Conservation (phyloP, 169 alveolate genomes). For the Eimeria acervulina region DNA sequence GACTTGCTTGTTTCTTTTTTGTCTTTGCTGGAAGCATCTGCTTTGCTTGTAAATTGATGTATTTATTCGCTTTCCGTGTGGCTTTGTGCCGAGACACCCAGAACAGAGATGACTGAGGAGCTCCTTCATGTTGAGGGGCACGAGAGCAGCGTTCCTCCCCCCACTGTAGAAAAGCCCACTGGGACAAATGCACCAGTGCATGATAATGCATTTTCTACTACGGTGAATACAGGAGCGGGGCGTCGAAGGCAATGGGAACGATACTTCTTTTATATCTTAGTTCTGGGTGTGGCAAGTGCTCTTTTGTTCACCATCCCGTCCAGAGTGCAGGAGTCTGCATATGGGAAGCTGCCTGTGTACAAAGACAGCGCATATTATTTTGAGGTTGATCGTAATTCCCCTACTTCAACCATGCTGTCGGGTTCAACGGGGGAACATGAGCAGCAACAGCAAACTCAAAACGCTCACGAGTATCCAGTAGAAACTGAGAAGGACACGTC, state of each 20-base stretch:
- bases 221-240: not conserved
- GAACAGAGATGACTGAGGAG: not conserved
- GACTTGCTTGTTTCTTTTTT: not conserved
- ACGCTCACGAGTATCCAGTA: not conserved
- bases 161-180: not conserved
- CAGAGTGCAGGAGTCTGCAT: not conserved
- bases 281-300: not conserved
- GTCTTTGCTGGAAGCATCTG: not conserved
- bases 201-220: not conserved
- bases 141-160: not conserved
- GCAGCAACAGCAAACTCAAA: not conserved
- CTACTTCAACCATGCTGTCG: not conserved
- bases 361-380: not conserved
- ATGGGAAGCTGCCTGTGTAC: not conserved
- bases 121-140: not conserved
- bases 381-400: not conserved
- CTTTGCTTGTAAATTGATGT: not conserved
- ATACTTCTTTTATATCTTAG: not conserved
- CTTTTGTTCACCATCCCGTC: not conserved
- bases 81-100: not conserved
- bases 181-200: not conserved
- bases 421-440: not conserved
- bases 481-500: not conserved
- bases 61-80: not conserved
- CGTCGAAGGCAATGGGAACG: not conserved